These are phyloP conservation scores for Sporothrix globosa DNA, from an alignment of 2,329 filamentous ascomycete species.

Conservation along the genomic window DNA sequence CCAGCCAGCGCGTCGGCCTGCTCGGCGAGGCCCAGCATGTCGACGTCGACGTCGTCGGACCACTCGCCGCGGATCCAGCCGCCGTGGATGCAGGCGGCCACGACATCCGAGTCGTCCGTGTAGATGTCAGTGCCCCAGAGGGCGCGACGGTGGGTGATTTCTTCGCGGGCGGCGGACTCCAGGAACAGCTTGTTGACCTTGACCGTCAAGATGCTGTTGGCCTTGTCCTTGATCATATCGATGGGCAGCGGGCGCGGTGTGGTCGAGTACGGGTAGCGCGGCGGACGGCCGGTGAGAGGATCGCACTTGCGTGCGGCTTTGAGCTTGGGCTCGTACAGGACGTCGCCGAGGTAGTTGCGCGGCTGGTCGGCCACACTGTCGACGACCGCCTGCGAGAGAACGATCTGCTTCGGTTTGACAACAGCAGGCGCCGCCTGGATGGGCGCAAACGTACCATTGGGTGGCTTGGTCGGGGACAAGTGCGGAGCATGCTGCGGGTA, in stretches of 20 bases:
- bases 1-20: constrained; percentile 41
- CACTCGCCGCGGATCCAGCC: constrained; percentile 92
- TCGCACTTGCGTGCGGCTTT: constrained; percentile 54
- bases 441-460: not conserved
- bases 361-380: constrained; percentile 71
- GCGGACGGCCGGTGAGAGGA: constrained; percentile 55
- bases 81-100: constrained; percentile 89
- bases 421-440: constrained; percentile 7
- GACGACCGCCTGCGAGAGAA: constrained; percentile 71
- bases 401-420: constrained; percentile 63
- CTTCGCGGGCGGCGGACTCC: constrained; percentile 69
- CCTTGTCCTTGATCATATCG: constrained; percentile 70
- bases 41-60: constrained; percentile 73
- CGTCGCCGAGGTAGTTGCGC: constrained; percentile 80
- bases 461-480: not conserved
- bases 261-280: constrained; percentile 46
- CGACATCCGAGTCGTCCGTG: constrained; percentile 90
- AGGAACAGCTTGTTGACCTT: constrained; percentile 83
- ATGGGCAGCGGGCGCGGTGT: constrained; percentile 74
- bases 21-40: constrained; percentile 63
- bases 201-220: constrained; percentile 89
- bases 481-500: constrained; percentile 31
- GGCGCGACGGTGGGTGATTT: constrained; percentile 78
- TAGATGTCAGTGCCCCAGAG: constrained; percentile 95
- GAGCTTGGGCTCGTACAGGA: constrained; percentile 75